A percentile compares a stretch with the other conserved stretches of the same genome.
phyloP scores from a whole-genome alignment of 331 rosid species.

The Malus hybrid region DNA sequence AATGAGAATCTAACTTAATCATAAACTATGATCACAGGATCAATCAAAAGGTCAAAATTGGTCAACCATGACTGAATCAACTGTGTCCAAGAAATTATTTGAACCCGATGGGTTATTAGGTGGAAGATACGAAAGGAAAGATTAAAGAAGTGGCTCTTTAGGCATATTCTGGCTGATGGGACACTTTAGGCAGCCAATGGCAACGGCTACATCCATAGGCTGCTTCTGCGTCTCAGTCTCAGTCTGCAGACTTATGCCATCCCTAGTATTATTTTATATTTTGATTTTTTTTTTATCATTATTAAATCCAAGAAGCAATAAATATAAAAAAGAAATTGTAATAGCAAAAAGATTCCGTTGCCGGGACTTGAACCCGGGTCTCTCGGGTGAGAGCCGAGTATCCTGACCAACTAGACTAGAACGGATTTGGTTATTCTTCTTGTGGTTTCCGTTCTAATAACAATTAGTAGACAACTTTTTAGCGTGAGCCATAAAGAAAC shows the following conservation, averaged over 20 bases:
- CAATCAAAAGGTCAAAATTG: neutral
- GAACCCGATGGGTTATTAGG: neutral
- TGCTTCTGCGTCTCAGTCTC: neutral
- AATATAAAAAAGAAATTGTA: too few relatives aligned
- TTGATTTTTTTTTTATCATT: too few relatives aligned
- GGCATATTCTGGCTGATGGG: slow-evolving; percentile 13
- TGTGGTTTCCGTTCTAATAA: accelerated
- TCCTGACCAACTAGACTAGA: slow-evolving; percentile 2
- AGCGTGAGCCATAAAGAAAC: too few relatives aligned
- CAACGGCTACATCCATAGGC: slow-evolving; percentile 3
- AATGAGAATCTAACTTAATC: neutral
- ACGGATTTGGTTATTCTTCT: neutral
- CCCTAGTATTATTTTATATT: too few relatives aligned
- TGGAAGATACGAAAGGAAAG: neutral
- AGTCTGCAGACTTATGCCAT: neutral
- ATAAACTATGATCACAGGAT: neutral
- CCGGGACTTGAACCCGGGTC: slow-evolving; percentile 1
- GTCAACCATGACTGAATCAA: neutral
- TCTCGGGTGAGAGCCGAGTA: neutral
- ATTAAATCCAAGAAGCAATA: too few relatives aligned
- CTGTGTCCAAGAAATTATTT: neutral
- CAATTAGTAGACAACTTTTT: too few relatives aligned
- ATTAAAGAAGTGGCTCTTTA: neutral
- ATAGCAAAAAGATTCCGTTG: neutral
- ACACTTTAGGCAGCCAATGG: slow-evolving; percentile 10